Conservation (phyloP, 208 protist species). For the Acanthamoeba culbertsoni region DNA sequence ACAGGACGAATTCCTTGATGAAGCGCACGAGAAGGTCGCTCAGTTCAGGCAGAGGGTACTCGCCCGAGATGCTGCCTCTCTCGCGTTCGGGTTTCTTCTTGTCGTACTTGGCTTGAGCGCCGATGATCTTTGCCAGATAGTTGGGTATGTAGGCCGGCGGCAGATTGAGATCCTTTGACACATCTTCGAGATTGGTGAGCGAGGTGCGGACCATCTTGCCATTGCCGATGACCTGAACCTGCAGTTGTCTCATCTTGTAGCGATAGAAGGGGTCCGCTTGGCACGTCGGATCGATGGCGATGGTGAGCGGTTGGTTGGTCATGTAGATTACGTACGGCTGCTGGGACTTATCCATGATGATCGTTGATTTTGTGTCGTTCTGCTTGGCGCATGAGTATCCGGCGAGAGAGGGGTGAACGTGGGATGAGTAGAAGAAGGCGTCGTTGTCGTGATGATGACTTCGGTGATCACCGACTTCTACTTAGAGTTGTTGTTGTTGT, state of each 20-base stretch:
- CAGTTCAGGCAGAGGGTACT: conserved; percentile 17
- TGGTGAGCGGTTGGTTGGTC: conserved; percentile 59
- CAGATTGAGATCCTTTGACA: conserved; percentile 88
- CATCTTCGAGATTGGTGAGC: conserved; percentile 91
- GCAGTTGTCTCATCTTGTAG: conserved; percentile 92
- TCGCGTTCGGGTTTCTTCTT: conserved; percentile 45
- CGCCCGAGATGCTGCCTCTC: conserved; percentile 34
- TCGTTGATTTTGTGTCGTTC: neutral
- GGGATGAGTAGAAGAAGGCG: no score
- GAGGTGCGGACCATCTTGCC: conserved; percentile 95
- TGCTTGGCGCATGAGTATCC: no score
- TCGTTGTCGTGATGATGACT: no score
- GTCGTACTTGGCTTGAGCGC: conserved; percentile 44
- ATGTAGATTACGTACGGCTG: conserved; percentile 47
- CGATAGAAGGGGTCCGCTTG: conserved; percentile 91
- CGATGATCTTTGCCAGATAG: conserved; percentile 54
- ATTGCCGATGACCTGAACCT: conserved; percentile 91
- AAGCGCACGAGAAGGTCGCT: conserved; percentile 7
- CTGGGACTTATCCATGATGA: conserved; percentile 21
- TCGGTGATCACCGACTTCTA: no score
- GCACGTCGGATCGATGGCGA: conserved; percentile 90
- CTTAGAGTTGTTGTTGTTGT: no score
- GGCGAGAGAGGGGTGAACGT: no score
- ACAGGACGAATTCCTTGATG: conserved; percentile 19
- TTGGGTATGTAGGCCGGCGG: conserved; percentile 78